Evolutionary conservation across 139 green algal genomes (phyloP).

Genomic region (Penium margaritaceum): DNA sequence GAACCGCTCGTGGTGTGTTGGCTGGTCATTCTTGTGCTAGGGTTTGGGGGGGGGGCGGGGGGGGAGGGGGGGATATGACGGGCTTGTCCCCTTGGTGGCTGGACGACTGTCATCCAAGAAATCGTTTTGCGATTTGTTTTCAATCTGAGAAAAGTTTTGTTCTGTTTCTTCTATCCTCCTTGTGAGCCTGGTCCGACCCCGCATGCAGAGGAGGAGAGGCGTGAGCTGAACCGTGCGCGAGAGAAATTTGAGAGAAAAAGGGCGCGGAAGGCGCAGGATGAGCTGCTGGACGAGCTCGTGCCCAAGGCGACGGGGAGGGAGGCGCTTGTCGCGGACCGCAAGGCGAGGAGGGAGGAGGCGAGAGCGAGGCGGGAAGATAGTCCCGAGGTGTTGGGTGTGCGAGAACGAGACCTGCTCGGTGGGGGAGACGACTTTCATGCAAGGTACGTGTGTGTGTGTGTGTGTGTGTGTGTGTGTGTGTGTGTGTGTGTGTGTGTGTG

Average conservation of each 20-base stretch:
- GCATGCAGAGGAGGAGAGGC: slow-evolving; percentile 38
- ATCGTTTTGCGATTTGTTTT: too few species aligned
- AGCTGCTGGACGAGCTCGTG: slow-evolving; percentile 36
- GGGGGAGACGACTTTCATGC: slow-evolving; percentile 37
- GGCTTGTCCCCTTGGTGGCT: too few species aligned
- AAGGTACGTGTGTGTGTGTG: slow-evolving; percentile 22
- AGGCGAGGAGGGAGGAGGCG: slow-evolving; percentile 12
- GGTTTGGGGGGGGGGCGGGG: not conserved
- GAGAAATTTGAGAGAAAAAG: slow-evolving; percentile 41
- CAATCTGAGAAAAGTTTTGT: too few species aligned
- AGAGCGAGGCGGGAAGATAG: slow-evolving; percentile 18
- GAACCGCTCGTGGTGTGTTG: too few species aligned
- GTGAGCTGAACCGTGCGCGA: not conserved
- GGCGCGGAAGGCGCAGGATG: slow-evolving; percentile 27
- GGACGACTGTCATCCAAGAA: too few species aligned
- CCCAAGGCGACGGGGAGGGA: slow-evolving; percentile 42
- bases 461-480: too few species aligned
- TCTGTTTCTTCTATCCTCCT: too few species aligned
- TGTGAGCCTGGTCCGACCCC: too few species aligned
- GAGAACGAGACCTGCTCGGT: slow-evolving; percentile 29
- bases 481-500: too few species aligned
- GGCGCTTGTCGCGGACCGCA: slow-evolving; percentile 29
- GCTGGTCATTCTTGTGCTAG: too few species aligned
- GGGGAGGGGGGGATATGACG: not conserved
- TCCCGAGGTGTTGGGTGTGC: slow-evolving; percentile 37